Percentiles rank a stretch among this genome's conserved stretches.
Evolutionary conservation across 2,329 filamentous ascomycete species (phyloP).

Genomic region (Fusarium domesticum): DNA sequence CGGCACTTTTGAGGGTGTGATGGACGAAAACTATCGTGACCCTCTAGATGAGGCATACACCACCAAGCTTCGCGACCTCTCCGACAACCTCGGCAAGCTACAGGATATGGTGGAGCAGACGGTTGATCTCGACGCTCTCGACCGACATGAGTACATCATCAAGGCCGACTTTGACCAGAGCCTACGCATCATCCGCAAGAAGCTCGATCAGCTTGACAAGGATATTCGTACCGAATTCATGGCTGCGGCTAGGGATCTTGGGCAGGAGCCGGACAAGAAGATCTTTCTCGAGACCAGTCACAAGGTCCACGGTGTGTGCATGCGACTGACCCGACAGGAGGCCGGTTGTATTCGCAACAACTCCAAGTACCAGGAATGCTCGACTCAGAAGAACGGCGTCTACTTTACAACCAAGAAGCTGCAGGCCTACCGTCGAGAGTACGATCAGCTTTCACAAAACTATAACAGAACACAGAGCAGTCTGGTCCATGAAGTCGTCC

Average conservation of each 20-base stretch:
- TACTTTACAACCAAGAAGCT: slow-evolving; percentile 91
- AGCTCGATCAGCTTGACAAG: slow-evolving; percentile 77
- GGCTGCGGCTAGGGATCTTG: slow-evolving; percentile 73
- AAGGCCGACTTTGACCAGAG: slow-evolving; percentile 96
- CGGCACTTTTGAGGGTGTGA: slow-evolving; percentile 82
- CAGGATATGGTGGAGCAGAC: slow-evolving; percentile 99
- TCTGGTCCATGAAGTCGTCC: slow-evolving; percentile 87
- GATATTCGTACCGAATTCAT: slow-evolving; percentile 83
- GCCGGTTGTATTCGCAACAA: slow-evolving; percentile 92
- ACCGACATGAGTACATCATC: slow-evolving; percentile 98
- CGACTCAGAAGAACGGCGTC: slow-evolving; percentile 97
- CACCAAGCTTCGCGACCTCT: slow-evolving; percentile 71
- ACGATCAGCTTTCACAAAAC: slow-evolving; percentile 88
- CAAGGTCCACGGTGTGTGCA: slow-evolving; percentile 93
- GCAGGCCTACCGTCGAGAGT: slow-evolving; percentile 78
- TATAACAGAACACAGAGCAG: slow-evolving; percentile 94
- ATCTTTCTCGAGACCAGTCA: slow-evolving; percentile 91
- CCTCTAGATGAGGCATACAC: slow-evolving; percentile 87
- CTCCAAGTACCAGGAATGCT: slow-evolving; percentile 85
- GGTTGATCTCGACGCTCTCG: slow-evolving; percentile 89
- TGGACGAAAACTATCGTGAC: slow-evolving; percentile 90
- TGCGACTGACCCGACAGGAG: slow-evolving; percentile 87
- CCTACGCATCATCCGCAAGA: slow-evolving; percentile 82
- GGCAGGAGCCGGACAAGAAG: slow-evolving; percentile 96
- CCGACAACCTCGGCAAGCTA: slow-evolving; percentile 76